Evolutionary conservation across 2,329 filamentous ascomycete species (phyloP).

Genomic region (Cytospora chrysosperma): DNA sequence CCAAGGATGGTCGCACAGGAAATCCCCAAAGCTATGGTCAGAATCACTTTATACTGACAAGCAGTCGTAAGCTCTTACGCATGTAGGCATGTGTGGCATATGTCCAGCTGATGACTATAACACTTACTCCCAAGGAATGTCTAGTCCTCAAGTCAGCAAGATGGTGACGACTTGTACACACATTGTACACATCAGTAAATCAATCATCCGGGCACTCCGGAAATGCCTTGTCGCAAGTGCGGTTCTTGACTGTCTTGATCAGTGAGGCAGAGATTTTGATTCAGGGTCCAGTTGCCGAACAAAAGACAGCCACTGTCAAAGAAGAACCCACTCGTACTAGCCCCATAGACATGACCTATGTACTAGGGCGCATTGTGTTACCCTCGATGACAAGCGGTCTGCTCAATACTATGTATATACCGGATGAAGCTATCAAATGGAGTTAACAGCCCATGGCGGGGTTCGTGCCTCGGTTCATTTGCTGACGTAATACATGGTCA

Average conservation of each 20-base stretch:
- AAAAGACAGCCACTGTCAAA: no score
- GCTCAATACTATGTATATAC: no score
- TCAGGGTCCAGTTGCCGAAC: not conserved
- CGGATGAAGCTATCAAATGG: not conserved
- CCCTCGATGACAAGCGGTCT: not conserved
- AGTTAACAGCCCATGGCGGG: not conserved
- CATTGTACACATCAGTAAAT: not conserved
- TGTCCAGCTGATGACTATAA: not conserved
- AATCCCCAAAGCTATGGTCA: not conserved
- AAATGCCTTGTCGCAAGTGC: not conserved
- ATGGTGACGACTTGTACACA: not conserved
- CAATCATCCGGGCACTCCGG: not conserved
- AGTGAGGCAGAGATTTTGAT: not conserved
- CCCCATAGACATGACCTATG: not conserved
- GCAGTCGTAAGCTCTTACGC: not conserved
- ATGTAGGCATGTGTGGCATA: not conserved
- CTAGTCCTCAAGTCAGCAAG: not conserved
- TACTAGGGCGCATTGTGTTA: not conserved
- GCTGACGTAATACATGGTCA: slow-evolving; percentile 1
- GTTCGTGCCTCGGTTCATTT: not conserved
- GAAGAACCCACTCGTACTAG: not conserved
- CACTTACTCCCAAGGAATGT: not conserved
- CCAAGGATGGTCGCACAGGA: not conserved
- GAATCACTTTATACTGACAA: not conserved
- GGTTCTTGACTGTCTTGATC: not conserved